Base-by-base conservation (phyloP, 306 rosid species). In the Citrullus colocynthis region DNA sequence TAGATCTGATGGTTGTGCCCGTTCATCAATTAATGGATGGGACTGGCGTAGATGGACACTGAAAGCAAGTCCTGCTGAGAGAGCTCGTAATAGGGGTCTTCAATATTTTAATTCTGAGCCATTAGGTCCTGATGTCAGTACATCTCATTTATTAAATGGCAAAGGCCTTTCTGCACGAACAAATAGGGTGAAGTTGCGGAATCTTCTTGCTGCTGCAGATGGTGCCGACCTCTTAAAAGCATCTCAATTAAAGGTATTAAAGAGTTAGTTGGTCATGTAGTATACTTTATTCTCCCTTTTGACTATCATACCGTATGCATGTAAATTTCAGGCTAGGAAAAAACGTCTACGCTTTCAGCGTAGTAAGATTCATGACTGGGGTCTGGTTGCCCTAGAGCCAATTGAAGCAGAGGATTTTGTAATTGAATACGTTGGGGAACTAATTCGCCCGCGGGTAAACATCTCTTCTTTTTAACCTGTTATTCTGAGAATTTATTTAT, bases 281-380 rank as follows among this genome's bases (percentile, higher is more conserved):
- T 74, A 39, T 66, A 56, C 77, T 75, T 77, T 54, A 74, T 77
- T 7, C 71, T 37, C 17, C 76, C 49, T 76, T 32, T 65, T 78
- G 58, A 84, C 73, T 74, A 51, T 70, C 63, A 61, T 60, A 81
- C 49, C 24, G 57, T 81, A 37, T 78, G 2, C 77, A 61, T 59
- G 45, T 82, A 45, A 79, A 66, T 86, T 62, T 63, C 84, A 91
- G 99, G 97, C 97, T 32, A 88, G 99, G 85, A 95, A 95, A 85
- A 95, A 95, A 74, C 85, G 79, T 18, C 74, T 95, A 75, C 89
- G 89, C 79, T 95, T 95, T 86, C 99, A 95, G 75, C 88, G 87
- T 79, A 95, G 99, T 88, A 92, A 95, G 88, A 95, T 95, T 79
- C 98, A 92, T 80, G 99, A 95, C 82, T 95, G 99, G 99, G 99